Evolutionary conservation across 2,329 filamentous ascomycete species (phyloP).

Genomic region (Phoma sp.): DNA sequence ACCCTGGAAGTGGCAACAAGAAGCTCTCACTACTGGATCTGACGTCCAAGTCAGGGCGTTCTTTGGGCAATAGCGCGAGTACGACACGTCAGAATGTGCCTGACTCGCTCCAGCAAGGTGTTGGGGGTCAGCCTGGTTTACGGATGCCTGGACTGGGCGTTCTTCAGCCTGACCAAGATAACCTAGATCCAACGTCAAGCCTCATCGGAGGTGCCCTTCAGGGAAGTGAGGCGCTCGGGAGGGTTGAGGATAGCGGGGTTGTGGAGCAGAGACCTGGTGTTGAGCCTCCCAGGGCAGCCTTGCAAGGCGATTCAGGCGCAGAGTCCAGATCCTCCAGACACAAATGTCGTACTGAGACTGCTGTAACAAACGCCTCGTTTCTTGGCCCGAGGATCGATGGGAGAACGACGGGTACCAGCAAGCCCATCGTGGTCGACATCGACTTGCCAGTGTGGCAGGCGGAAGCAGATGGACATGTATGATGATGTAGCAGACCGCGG

Average conservation of each 20-base stretch:
- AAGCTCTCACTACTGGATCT: constrained; percentile 71
- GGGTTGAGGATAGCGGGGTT: constrained; percentile 26
- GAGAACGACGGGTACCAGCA: constrained; percentile 70
- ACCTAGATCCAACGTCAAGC: constrained; percentile 32
- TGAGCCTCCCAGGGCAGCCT: constrained; percentile 30
- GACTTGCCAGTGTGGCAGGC: constrained; percentile 67
- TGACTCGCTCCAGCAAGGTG: constrained; percentile 17
- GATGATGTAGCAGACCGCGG: constrained; percentile 27
- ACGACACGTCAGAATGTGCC: constrained; percentile 35
- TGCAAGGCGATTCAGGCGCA: constrained; percentile 9
- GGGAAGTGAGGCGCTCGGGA: constrained; percentile 31
- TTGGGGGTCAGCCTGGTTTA: constrained; percentile 30
- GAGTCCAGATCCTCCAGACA: constrained; percentile 15
- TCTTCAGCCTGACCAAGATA: constrained; percentile 29
- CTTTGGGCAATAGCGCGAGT: constrained; percentile 27
- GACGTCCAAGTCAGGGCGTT: constrained; percentile 50
- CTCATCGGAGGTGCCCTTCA: constrained; percentile 24
- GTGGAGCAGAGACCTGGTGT: constrained; percentile 30
- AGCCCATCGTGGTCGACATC: constrained; percentile 83
- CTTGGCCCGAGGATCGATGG: constrained; percentile 66
- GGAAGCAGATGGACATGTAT: neutral
- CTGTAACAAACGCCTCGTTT: constrained; percentile 80
- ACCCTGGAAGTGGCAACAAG: constrained; percentile 63
- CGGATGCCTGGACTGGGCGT: constrained; percentile 5
- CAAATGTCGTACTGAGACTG: constrained; percentile 68